phyloP scores from a whole-genome alignment of 2,329 filamentous ascomycete genomes.

The Pseudodiploospora longispora region DNA sequence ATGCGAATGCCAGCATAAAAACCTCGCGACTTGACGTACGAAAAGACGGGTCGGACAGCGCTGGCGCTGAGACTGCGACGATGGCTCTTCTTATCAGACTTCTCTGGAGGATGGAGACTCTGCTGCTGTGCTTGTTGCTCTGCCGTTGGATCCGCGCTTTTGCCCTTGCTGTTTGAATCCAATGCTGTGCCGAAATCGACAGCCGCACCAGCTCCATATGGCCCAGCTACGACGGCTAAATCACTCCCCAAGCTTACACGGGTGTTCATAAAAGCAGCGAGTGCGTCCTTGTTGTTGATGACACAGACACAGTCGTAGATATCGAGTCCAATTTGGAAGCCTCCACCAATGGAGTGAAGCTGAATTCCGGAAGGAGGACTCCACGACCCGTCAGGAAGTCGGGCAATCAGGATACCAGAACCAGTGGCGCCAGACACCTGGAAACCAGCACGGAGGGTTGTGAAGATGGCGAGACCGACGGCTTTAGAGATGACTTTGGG shows the following conservation, averaged over 20 bases:
- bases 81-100: constrained; percentile 17
- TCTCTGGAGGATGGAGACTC: constrained; percentile 18
- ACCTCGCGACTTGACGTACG: constrained; percentile 80
- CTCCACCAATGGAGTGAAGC: constrained; percentile 70
- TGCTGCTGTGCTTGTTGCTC: constrained; percentile 8
- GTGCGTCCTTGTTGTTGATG: constrained; percentile 69
- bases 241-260: constrained; percentile 73
- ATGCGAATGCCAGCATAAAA: constrained; percentile 82
- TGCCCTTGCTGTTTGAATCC: constrained; percentile 7
- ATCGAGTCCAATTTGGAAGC: constrained; percentile 74
- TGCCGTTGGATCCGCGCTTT: background rate
- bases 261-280: constrained; percentile 68
- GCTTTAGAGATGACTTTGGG: constrained; percentile 55
- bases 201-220: constrained; percentile 62
- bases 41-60: constrained; percentile 37
- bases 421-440: constrained; percentile 60
- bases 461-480: constrained; percentile 65
- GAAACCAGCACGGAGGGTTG: constrained; percentile 58
- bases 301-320: constrained; percentile 86
- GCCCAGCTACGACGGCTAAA: constrained; percentile 64
- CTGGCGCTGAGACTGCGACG: constrained; percentile 22
- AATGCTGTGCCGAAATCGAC: constrained; percentile 47
- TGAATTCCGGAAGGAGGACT: constrained; percentile 76
- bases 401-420: constrained; percentile 56
- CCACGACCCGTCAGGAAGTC: constrained; percentile 60